phyloP scores from a whole-genome alignment of 805 yeast genomes.

The Saccharomycopsis sp. region DNA sequence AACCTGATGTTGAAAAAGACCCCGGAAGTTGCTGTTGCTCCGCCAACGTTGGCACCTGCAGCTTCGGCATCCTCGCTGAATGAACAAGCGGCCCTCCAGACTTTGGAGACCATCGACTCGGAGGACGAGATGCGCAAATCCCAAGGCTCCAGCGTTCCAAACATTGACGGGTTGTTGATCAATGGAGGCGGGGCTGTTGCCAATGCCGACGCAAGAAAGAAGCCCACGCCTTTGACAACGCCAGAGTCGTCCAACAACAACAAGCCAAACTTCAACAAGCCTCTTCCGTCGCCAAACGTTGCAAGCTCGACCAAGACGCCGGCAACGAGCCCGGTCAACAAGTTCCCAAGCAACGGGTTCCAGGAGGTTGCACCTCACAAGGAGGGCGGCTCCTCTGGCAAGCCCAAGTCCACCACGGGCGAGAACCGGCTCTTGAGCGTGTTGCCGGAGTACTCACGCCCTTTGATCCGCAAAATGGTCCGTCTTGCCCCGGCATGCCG shows the following conservation, averaged over 20 bases:
- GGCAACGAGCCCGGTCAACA: neutral
- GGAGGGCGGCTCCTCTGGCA: constrained; percentile 20
- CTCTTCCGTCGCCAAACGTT: constrained; percentile 19
- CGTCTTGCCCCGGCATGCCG: constrained; percentile 81
- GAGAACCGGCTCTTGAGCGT: constrained; percentile 65
- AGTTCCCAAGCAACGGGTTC: neutral
- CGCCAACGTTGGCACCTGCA: neutral
- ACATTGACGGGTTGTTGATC: constrained; percentile 17
- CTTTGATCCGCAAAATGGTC: constrained; percentile 67
- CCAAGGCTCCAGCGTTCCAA: neutral
- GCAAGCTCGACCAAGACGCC: constrained; percentile 1
- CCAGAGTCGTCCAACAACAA: constrained; percentile 10
- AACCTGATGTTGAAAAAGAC: constrained; percentile 49
- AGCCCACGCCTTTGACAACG: constrained; percentile 21
- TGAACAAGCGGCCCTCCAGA: no score
- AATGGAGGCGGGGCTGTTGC: no score
- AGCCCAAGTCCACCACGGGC: constrained; percentile 46
- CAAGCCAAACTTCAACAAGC: constrained; percentile 7
- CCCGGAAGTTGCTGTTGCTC: constrained; percentile 33
- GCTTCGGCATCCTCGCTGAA: neutral
- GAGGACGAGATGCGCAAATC: constrained; percentile 1
- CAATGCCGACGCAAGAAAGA: no score
- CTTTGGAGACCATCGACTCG: neutral
- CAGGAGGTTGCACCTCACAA: neutral
- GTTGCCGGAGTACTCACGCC: constrained; percentile 58